A percentile compares a stretch with the other conserved stretches of the same genome.
Conservation (phyloP, 2,329 filamentous ascomycete species). For the Chaetomium globosum region DNA sequence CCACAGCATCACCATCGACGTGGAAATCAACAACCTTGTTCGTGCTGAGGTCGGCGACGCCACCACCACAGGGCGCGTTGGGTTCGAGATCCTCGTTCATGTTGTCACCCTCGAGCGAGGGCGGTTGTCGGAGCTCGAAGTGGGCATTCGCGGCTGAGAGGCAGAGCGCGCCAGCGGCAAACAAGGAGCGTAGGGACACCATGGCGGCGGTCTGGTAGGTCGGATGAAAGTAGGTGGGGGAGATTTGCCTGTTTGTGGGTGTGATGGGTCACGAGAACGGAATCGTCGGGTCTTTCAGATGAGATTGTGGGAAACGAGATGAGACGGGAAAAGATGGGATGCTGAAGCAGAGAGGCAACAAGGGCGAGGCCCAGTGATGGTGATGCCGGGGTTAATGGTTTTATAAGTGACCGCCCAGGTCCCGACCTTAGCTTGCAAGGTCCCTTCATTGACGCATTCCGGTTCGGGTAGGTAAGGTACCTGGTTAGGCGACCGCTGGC, state of each 20-base stretch:
- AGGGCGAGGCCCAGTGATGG: background rate
- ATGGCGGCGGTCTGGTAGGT: conserved; percentile 39
- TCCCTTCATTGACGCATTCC: background rate
- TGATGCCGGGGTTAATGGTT: background rate
- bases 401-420: background rate
- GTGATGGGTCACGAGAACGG: background rate
- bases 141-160: conserved; percentile 52
- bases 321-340: too few relatives aligned
- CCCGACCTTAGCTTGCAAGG: too few relatives aligned
- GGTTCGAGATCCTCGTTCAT: conserved; percentile 52
- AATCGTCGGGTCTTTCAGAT: background rate
- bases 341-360: too few relatives aligned
- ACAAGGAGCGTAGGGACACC: conserved; percentile 45
- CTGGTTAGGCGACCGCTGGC: too few relatives aligned
- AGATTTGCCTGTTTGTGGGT: background rate
- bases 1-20: conserved; percentile 58
- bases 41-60: conserved; percentile 48
- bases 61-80: conserved; percentile 58
- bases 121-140: conserved; percentile 55
- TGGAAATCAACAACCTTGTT: conserved; percentile 55
- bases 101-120: conserved; percentile 46
- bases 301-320: too few relatives aligned
- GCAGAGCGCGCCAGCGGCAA: conserved; percentile 44
- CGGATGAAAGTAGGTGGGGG: background rate
- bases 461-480: background rate